Conservation (phyloP, 176 grass and related monocot genomes). For the Areca catechu region DNA sequence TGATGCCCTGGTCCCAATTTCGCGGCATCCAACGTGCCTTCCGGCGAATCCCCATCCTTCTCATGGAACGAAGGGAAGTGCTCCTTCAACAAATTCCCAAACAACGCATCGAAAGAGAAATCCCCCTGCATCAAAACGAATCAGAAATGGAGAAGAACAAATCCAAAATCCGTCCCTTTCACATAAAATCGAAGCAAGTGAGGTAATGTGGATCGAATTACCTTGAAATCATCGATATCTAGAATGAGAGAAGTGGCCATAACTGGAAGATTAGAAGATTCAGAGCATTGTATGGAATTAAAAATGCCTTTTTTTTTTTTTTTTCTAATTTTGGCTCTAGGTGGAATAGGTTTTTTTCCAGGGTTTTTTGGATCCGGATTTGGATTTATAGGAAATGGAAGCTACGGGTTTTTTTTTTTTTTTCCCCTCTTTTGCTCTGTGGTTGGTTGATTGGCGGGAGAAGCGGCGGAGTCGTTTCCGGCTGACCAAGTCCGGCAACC, state of each 20-base stretch:
- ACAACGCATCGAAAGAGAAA: constrained; percentile 89
- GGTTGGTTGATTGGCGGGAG: no score
- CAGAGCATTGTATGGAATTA: no score
- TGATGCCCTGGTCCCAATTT: constrained; percentile 20
- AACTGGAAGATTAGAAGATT: no score
- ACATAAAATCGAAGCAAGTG: not conserved
- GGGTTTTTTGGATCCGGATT: no score
- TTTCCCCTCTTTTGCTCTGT: no score
- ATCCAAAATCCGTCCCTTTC: not conserved
- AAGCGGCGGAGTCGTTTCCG: no score
- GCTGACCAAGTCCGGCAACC: no score
- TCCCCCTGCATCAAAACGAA: constrained; percentile 40
- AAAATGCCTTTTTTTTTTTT: no score
- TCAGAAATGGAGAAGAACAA: not conserved
- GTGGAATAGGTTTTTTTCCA: no score
- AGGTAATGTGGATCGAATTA: not conserved
- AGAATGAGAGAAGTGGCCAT: constrained; percentile 48
- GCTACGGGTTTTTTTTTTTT: no score
- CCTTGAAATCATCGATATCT: constrained; percentile 97
- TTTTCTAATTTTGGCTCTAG: no score
- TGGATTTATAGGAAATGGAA: no score
- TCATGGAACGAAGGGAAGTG: constrained; percentile 67
- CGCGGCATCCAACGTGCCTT: constrained; percentile 7
- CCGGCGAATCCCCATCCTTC: constrained; percentile 31
- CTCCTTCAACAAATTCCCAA: constrained; percentile 77